Evolutionary conservation across 345 rosid species (phyloP).

Genomic region (Pugionium cornutum): DNA sequence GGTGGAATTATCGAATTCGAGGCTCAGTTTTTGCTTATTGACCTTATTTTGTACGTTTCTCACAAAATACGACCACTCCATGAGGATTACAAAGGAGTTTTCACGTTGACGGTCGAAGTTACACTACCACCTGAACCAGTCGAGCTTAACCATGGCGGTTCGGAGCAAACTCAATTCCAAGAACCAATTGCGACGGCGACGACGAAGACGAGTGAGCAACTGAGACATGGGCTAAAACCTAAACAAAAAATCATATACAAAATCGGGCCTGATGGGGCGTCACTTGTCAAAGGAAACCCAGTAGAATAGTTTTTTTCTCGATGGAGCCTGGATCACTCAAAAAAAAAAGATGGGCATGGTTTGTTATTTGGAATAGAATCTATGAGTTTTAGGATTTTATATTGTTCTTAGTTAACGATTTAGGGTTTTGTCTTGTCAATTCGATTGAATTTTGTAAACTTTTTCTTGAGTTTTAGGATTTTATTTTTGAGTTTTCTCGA

Average conservation of each 20-base stretch:
- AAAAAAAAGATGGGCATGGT: background rate
- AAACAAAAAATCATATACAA: background rate
- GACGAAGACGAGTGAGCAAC: background rate
- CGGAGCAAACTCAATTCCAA: background rate
- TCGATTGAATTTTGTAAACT: background rate
- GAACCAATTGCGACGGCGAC: background rate
- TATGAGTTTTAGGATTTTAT: background rate
- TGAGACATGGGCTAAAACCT: background rate
- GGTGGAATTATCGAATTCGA: slow-evolving; percentile 9
- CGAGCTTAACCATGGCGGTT: slow-evolving; percentile 7
- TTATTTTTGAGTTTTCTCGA: too few relatives aligned
- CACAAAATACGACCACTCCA: background rate
- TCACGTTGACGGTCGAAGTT: slow-evolving; percentile 22
- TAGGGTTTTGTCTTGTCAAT: background rate
- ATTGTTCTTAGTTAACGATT: background rate
- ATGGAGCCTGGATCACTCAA: background rate
- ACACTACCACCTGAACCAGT: slow-evolving; percentile 10
- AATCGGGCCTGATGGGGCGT: slow-evolving; percentile 2
- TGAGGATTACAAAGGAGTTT: slow-evolving; percentile 23
- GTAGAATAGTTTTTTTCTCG: too few relatives aligned
- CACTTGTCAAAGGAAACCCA: background rate
- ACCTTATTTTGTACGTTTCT: slow-evolving; percentile 19
- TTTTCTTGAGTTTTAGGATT: too few relatives aligned
- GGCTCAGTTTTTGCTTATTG: slow-evolving; percentile 10
- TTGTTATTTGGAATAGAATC: slow-evolving; percentile 3